A percentile compares a stretch with the other conserved stretches of the same genome.
These are phyloP conservation scores for Septoria linicola DNA, from an alignment of 2,329 filamentous ascomycete species.

Conservation along the genomic window DNA sequence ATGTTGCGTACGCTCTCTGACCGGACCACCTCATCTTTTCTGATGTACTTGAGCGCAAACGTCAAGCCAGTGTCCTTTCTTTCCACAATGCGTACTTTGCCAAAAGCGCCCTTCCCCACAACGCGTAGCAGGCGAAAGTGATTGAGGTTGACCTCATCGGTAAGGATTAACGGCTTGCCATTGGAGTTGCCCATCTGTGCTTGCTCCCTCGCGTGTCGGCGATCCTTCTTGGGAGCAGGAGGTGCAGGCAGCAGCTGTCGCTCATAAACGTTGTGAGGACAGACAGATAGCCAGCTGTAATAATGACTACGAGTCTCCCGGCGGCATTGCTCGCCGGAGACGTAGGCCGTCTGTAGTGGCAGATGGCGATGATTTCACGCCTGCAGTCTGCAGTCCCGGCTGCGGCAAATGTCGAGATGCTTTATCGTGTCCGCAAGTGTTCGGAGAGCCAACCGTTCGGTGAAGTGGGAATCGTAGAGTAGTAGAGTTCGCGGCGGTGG, in stretches of 20 bases:
- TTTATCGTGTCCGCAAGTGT: too few relatives aligned
- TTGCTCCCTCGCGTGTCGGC: background rate
- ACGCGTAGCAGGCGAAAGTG: constrained; percentile 94
- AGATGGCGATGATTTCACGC: background rate
- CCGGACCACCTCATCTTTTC: constrained; percentile 98
- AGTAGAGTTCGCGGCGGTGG: too few relatives aligned
- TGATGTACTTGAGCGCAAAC: constrained; percentile 96
- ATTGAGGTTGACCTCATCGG: constrained; percentile 95
- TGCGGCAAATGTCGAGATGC: too few relatives aligned
- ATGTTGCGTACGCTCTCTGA: constrained; percentile 98
- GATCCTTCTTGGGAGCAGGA: background rate
- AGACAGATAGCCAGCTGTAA: background rate
- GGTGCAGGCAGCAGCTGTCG: background rate
- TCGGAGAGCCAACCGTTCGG: too few relatives aligned
- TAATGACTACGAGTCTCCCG: constrained; percentile 5
- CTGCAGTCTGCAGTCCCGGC: too few relatives aligned
- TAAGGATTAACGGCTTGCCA: constrained; percentile 88
- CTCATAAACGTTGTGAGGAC: background rate
- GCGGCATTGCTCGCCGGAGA: constrained; percentile 12
- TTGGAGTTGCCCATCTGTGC: constrained; percentile 84
- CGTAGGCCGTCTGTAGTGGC: constrained; percentile 1
- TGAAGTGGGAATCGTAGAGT: too few relatives aligned
- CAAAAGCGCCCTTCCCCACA: constrained; percentile 96
- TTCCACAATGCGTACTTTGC: constrained; percentile 98
- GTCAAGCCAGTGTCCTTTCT: constrained; percentile 91